Evolutionary conservation across 2,329 filamentous ascomycete genomes (phyloP), one percentile per base, ranked within the genome.

Genomic region (Didymella lethalis): DNA sequence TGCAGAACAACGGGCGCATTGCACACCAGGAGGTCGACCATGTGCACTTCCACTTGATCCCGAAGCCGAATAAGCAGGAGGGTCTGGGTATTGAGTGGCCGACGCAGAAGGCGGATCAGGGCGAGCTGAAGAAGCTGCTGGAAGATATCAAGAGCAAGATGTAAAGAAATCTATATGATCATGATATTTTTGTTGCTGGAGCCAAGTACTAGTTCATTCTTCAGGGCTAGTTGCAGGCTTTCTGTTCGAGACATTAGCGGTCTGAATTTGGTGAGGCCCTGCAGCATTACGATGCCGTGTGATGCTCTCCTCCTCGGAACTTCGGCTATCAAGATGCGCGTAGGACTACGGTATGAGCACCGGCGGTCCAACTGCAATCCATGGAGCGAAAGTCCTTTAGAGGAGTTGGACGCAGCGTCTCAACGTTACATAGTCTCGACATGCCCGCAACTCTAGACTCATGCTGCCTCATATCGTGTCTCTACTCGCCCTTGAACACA

Each of bases 11-110:
- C 74, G 95, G 95, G 51, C 83, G 86, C 23, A 86, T 94, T 71
- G 95, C 95, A 18, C 95, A 99, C 78, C 95, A 98, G 81, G 83
- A 90, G 64, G 94, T 99, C 62, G 90, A 92, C 67, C 95, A 99
- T 81, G 90, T 96, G 67, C 93, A 97, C 77, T 94, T 99, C 79
- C 95, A 99, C 75, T 89, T 98, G 87, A 99, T 99, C 63, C 95
- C 95, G 34, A 99, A 99, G 84, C 94, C 95, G 50, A 96, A 92
- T 72, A 82, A 88, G 70, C 73, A 83, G 34, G 91, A 98, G 76
- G 95, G 95, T 7, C 82, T 99, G 50, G 87, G 85, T 4, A 84
- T 98, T 67, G 77, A 80, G 32, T 99, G 95, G 95, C 92, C 93
- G 20, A 82, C 88, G 64, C 85, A 91, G 79, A 78, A 82, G 61